These are phyloP conservation scores for Hemileia vastatrix DNA, from an alignment of 1,284 basidiomycete genomes.

Conservation along the genomic window DNA sequence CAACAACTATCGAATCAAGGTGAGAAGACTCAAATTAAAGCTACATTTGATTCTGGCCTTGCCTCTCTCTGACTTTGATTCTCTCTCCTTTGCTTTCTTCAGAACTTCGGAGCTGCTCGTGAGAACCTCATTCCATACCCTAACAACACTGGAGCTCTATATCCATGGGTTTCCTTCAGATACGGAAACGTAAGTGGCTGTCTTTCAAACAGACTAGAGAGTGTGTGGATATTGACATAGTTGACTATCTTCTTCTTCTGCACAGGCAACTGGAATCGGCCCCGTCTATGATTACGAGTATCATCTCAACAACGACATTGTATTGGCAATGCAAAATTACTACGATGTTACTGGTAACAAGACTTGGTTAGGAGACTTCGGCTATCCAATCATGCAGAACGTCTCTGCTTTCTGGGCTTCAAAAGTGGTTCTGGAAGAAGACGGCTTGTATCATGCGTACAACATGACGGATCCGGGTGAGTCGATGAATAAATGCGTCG, in stretches of 20 bases:
- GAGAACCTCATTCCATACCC: constrained; percentile 24
- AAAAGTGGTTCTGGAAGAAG: constrained; percentile 26
- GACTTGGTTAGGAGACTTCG: constrained; percentile 29
- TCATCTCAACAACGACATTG: constrained; percentile 35
- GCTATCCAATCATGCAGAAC: constrained; percentile 31
- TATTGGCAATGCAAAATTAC: constrained; percentile 31
- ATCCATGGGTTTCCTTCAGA: constrained; percentile 33
- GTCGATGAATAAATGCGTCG: background rate
- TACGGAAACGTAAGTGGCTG: constrained; percentile 29
- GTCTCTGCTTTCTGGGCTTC: constrained; percentile 32
- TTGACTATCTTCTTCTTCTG: background rate
- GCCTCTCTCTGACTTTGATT: too few relatives aligned
- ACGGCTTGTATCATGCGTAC: constrained; percentile 24
- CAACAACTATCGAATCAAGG: constrained; percentile 31
- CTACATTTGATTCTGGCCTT: too few relatives aligned
- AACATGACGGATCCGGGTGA: constrained; percentile 28
- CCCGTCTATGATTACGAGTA: constrained; percentile 31
- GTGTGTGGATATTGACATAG: background rate
- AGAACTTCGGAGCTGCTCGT: constrained; percentile 14
- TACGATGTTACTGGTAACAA: constrained; percentile 31
- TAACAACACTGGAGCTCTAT: constrained; percentile 28
- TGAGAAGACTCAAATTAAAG: background rate
- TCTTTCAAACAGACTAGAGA: constrained; percentile 15
- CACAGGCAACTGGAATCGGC: constrained; percentile 16
- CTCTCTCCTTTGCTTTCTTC: constrained; percentile 20